Percentiles rank a stretch among this genome's conserved stretches.
Evolutionary conservation across 164 flowering plant genomes (phyloP).

Genomic region (Houttuynia cordata): DNA sequence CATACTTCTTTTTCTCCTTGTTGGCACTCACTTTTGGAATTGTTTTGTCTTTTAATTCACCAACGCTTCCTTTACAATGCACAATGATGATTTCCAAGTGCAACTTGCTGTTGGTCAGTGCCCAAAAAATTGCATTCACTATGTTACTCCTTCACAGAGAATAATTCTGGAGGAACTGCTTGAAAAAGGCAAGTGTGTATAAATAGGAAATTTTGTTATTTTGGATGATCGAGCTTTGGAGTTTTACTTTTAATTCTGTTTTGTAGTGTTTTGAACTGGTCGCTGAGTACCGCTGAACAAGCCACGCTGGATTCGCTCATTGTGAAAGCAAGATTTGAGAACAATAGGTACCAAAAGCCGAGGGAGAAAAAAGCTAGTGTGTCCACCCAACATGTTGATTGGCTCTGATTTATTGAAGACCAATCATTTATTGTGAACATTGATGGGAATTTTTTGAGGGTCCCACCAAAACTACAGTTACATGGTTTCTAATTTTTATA

Average conservation of each 20-base stretch:
- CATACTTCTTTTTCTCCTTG: too few species aligned
- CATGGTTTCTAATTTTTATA: too few species aligned
- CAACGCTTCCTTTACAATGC: conserved; percentile 23
- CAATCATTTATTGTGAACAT: too few species aligned
- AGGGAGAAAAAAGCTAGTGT: conserved; percentile 42
- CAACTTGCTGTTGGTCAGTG: conserved; percentile 86
- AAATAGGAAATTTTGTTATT: neutral
- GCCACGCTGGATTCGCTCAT: conserved; percentile 70
- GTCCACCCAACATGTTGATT: conserved; percentile 60
- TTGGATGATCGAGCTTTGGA: neutral
- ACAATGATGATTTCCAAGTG: conserved; percentile 60
- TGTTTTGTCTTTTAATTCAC: neutral
- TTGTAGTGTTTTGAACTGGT: conserved; percentile 43
- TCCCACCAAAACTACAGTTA: too few species aligned
- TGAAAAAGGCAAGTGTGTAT: conserved; percentile 35
- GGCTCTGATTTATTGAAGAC: conserved; percentile 23
- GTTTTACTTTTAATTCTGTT: neutral
- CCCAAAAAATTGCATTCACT: conserved; percentile 85
- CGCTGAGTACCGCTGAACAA: conserved; percentile 55
- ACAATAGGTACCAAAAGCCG: conserved; percentile 72
- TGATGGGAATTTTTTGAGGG: too few species aligned
- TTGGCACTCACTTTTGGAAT: neutral
- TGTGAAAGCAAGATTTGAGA: conserved; percentile 69
- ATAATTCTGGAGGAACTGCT: conserved; percentile 79
- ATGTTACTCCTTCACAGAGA: conserved; percentile 91